Evolutionary conservation across 2,329 filamentous ascomycete species (phyloP).

Genomic region (Claviceps sp.): DNA sequence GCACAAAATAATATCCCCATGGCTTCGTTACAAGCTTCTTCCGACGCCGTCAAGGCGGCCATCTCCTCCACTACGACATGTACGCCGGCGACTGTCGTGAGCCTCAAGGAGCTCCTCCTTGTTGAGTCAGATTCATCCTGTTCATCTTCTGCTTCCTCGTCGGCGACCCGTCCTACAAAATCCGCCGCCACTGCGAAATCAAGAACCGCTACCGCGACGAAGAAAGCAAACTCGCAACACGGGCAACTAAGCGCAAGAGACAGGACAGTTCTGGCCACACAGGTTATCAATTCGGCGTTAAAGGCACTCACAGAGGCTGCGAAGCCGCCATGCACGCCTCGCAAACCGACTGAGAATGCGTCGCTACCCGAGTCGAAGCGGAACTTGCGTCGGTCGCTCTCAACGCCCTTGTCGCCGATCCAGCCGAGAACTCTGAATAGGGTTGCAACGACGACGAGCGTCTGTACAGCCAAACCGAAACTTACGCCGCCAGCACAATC

Average conservation of each 20-base stretch:
- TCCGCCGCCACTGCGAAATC: conserved; percentile 12
- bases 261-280: conserved; percentile 54
- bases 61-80: conserved; percentile 40
- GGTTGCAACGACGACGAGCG: conserved; percentile 38
- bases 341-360: conserved; percentile 20
- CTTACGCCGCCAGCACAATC: conserved; percentile 18
- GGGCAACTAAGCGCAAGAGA: conserved; percentile 30
- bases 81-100: conserved; percentile 34
- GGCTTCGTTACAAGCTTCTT: conserved; percentile 29
- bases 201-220: conserved; percentile 11
- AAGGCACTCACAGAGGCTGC: conserved; percentile 56
- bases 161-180: conserved; percentile 17
- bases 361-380: conserved; percentile 23
- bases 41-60: conserved; percentile 39
- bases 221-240: conserved; percentile 11
- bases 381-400: conserved; percentile 39
- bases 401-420: conserved; percentile 46
- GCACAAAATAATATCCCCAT: conserved; percentile 21
- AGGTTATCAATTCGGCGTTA: conserved; percentile 57
- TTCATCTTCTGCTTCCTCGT: conserved; percentile 13
- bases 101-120: conserved; percentile 33
- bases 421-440: conserved; percentile 49
- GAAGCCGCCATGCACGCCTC: conserved; percentile 30
- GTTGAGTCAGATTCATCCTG: conserved; percentile 18
- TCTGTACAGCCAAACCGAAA: conserved; percentile 20